Conservation (phyloP, 768 basidiomycete species). For the Lactifluus subvellereus region DNA sequence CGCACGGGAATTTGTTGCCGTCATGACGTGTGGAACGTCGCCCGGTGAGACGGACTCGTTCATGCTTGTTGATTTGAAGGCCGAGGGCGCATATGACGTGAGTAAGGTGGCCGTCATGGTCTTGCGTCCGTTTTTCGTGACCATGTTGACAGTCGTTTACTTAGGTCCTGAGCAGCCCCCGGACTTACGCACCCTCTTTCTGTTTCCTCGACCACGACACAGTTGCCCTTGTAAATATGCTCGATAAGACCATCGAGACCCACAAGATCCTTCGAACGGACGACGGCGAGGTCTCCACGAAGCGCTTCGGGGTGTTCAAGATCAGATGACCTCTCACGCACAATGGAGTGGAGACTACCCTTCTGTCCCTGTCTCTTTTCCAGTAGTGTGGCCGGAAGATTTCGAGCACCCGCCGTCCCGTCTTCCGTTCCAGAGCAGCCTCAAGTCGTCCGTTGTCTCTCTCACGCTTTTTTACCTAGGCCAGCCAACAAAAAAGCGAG, state of each 20-base stretch:
- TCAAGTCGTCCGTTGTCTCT: not conserved
- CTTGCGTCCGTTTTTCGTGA: not conserved
- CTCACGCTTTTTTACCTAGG: not conserved
- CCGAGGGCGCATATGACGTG: not conserved
- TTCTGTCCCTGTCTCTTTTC: not conserved
- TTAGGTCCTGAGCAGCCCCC: not conserved
- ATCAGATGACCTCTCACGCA: not conserved
- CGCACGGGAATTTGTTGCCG: not conserved
- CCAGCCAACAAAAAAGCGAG: not conserved
- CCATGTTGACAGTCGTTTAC: not conserved
- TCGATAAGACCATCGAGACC: not conserved
- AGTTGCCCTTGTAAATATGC: not conserved
- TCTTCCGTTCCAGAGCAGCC: not conserved
- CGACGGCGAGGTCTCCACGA: not conserved
- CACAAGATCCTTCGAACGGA: not conserved
- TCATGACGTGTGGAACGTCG: not conserved
- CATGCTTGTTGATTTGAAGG: not conserved
- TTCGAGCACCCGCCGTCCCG: not conserved
- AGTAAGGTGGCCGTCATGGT: not conserved
- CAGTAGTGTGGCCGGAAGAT: not conserved
- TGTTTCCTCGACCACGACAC: constrained; percentile 4
- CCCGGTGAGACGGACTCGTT: not conserved
- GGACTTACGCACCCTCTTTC: not conserved
- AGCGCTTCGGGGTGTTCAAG: not conserved
- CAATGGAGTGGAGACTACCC: not conserved